phyloP scores from a whole-genome alignment of 2,329 filamentous ascomycete species.

The Xylariales sp. region DNA sequence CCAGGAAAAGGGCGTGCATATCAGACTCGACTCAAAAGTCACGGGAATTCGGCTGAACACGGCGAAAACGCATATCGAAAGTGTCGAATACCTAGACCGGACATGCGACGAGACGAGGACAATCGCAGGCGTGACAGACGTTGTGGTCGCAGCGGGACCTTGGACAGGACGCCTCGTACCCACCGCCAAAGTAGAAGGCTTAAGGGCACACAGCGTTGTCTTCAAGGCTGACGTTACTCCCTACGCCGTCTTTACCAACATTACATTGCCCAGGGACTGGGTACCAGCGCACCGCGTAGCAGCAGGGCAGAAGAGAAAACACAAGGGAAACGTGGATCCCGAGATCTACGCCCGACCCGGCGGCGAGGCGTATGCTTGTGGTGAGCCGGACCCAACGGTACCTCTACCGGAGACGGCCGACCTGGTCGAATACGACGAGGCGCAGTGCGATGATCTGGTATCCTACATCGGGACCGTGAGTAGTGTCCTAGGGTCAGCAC shows the following conservation, averaged over 20 bases:
- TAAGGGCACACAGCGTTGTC: conserved; percentile 62
- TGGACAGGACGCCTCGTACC: conserved; percentile 61
- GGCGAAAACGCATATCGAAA: conserved; percentile 46
- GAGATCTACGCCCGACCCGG: conserved; percentile 92
- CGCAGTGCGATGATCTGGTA: conserved; percentile 78
- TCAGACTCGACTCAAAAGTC: conserved; percentile 63
- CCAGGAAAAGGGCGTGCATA: conserved; percentile 59
- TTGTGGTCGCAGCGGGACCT: conserved; percentile 54
- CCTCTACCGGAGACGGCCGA: conserved; percentile 74
- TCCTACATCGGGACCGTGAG: conserved; percentile 68
- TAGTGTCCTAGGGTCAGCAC: conserved; percentile 60
- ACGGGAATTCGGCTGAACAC: conserved; percentile 56
- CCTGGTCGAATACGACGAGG: conserved; percentile 68
- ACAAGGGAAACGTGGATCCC: conserved; percentile 66
- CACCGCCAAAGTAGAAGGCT: conserved; percentile 50
- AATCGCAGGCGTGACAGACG: conserved; percentile 45
- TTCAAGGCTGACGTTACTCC: conserved; percentile 62
- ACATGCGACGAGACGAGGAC: conserved; percentile 28
- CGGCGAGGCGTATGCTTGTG: conserved; percentile 89
- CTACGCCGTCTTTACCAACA: conserved; percentile 82
- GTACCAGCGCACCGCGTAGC: conserved; percentile 44
- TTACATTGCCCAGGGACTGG: conserved; percentile 65
- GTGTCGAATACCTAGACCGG: conserved; percentile 56
- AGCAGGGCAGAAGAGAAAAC: conserved; percentile 46
- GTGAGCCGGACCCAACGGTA: conserved; percentile 74